These are phyloP conservation scores for Venturiaceae sp. DNA, from an alignment of 2,329 filamentous ascomycete species.

Conservation along the genomic window DNA sequence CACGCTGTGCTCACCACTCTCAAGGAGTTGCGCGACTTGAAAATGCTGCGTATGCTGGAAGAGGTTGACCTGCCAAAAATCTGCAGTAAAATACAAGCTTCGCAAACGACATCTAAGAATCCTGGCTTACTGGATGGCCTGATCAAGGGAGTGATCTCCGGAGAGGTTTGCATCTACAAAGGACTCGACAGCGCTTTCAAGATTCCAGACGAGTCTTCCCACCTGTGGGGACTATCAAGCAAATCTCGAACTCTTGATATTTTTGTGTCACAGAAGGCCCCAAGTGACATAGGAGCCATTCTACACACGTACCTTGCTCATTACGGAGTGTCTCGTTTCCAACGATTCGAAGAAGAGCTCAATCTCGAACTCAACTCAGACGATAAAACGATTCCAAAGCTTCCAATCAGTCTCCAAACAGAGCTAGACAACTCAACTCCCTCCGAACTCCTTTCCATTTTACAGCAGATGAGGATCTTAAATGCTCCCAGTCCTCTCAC, in stretches of 20 bases:
- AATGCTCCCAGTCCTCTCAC: not conserved
- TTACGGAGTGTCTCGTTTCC: not conserved
- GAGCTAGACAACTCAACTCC: not conserved
- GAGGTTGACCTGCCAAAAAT: slow-evolving; percentile 1
- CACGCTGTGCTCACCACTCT: not conserved
- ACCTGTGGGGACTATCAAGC: slow-evolving; percentile 4
- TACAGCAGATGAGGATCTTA: slow-evolving; percentile 1
- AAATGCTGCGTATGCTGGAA: slow-evolving; percentile 1
- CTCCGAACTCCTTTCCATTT: not conserved
- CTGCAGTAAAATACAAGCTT: not conserved
- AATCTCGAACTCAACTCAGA: not conserved
- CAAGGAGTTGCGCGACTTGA: not conserved
- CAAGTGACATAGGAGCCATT: not conserved
- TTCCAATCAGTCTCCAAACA: not conserved
- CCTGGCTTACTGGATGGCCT: not conserved
- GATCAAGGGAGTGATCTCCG: not conserved
- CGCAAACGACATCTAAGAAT: not conserved
- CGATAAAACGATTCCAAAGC: not conserved
- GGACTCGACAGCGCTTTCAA: not conserved
- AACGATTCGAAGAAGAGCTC: not conserved
- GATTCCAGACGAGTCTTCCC: not conserved
- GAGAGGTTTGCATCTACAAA: not conserved
- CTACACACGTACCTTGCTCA: not conserved
- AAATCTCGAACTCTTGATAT: not conserved
- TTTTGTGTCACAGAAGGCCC: slow-evolving; percentile 2